Base-by-base conservation (phyloP, 306 rosid species). In the Phaseolus lunatus region DNA sequence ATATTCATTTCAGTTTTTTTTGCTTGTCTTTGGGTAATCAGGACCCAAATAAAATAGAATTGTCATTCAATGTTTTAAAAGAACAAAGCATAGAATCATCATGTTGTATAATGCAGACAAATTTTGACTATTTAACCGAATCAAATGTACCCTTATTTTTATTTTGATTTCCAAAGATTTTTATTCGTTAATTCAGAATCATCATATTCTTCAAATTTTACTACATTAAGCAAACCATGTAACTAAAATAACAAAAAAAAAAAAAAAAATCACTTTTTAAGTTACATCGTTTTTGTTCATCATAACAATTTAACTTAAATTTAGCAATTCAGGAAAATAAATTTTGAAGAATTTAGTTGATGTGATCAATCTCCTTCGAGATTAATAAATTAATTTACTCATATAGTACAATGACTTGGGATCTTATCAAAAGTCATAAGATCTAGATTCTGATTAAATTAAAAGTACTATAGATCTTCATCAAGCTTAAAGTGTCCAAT, bases 1-100 rank as follows among this genome's bases (percentile, higher is more conserved):
- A 73, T 73, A 58, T 58, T 58, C 69, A 73, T 43, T 43, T 43
- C 48, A 43, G n/a, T 39, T 9, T 43, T 0, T 58, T 58, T 43
- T 73, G 57, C 69, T 58, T 73, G 57, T 73, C 58, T 26, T 56
- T 58, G 78, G 29, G 57, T 31, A 57, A 53, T 73, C 57, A 73
- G 31, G 14, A 23, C 57, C 77, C 13, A 59, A 26, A 35, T 18
- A 64, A 64, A 64, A 72, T 72, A 56, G 54, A 54, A 57, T 73
- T 73, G 78, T 57, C 78, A 57, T 37, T 73, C 78, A 14, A 18
- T 41, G 29, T 37, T 58, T 41, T 11, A 3, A 12, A 27, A 41
- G 4, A 9, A 22, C 39, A 22, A 57, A 73, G 18, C 14, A 72
- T 39, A 16, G 77, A 72, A 57, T 73, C 43, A 57, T 41, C 12